Evolutionary conservation across 805 yeast genomes (phyloP).

Genomic region (Candida vartiovaarae): DNA sequence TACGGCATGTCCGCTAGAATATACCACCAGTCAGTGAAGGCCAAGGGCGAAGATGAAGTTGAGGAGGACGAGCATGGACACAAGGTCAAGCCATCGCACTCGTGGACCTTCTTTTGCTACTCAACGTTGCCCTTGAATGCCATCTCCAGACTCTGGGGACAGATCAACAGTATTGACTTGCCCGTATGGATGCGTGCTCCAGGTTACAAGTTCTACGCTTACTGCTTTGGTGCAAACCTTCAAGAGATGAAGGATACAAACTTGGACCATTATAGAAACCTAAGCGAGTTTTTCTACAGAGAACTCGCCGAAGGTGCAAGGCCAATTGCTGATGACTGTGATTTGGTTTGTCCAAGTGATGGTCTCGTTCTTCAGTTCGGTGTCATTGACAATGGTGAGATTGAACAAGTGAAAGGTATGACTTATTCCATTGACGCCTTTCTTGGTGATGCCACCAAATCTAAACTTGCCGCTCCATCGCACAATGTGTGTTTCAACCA

Average conservation of each 20-base stretch:
- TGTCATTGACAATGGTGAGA: constrained; percentile 68
- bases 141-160: constrained; percentile 92
- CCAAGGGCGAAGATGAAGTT: constrained; percentile 19
- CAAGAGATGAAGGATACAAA: constrained; percentile 86
- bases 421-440: constrained; percentile 86
- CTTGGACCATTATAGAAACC: constrained; percentile 63
- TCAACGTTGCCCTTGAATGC: constrained; percentile 87
- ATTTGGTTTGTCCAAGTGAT: constrained; percentile 86
- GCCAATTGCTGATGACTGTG: constrained; percentile 58
- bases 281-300: constrained; percentile 89
- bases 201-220: constrained; percentile 70
- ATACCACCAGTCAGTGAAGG: constrained; percentile 16
- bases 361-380: constrained; percentile 88
- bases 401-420: constrained; percentile 96
- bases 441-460: constrained; percentile 49
- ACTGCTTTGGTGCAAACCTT: constrained; percentile 78
- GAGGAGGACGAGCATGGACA: constrained; percentile 17
- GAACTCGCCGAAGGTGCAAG: constrained; percentile 70
- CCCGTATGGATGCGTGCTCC: constrained; percentile 88
- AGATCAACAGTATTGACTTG: constrained; percentile 69
- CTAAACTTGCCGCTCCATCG: constrained; percentile 48
- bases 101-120: constrained; percentile 88
- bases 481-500: constrained; percentile 40
- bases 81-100: constrained; percentile 52
- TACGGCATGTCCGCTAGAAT: constrained; percentile 25